phyloP scores from a whole-genome alignment of 2,329 filamentous ascomycete species.

The Tolypocladium amazonense region DNA sequence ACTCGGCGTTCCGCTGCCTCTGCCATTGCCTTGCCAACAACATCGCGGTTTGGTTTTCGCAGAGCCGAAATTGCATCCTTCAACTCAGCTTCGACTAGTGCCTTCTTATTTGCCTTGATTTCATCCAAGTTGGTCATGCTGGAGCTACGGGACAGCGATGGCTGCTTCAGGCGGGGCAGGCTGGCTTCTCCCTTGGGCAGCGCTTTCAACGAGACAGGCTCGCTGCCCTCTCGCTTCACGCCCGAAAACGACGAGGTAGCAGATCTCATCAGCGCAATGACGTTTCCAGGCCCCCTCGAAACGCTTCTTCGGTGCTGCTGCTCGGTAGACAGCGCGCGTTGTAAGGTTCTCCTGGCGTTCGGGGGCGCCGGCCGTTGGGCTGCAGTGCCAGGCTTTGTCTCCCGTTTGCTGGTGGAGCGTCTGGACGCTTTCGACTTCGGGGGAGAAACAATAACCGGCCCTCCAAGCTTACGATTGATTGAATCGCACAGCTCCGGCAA shows the following conservation, averaged over 20 bases:
- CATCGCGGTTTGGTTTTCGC: conserved; percentile 64
- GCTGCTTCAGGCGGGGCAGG: conserved; percentile 27
- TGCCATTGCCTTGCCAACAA: conserved; percentile 55
- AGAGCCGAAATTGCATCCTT: conserved; percentile 63
- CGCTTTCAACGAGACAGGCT: conserved; percentile 40
- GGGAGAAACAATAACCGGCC: conserved; percentile 50
- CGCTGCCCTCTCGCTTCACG: conserved; percentile 60
- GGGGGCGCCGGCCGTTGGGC: conserved; percentile 34
- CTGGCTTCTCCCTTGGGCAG: conserved; percentile 32
- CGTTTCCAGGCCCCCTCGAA: conserved; percentile 44
- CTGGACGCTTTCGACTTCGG: conserved; percentile 39
- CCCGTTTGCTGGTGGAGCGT: conserved; percentile 27
- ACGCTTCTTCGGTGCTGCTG: conserved; percentile 41
- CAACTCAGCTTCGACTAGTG: conserved; percentile 57
- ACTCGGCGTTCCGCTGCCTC: conserved; percentile 56
- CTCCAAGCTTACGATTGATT: conserved; percentile 68
- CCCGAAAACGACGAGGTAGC: conserved; percentile 50
- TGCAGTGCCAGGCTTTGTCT: conserved; percentile 39
- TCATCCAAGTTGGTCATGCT: conserved; percentile 42
- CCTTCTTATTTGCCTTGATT: conserved; percentile 52
- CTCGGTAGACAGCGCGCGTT: conserved; percentile 53
- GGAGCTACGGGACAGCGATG: conserved; percentile 26
- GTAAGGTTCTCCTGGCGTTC: conserved; percentile 41
- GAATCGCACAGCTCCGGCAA: conserved; percentile 60
- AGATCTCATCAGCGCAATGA: conserved; percentile 56